Base-by-base conservation (phyloP, 148 eudicot species). In the Silene conica region DNA sequence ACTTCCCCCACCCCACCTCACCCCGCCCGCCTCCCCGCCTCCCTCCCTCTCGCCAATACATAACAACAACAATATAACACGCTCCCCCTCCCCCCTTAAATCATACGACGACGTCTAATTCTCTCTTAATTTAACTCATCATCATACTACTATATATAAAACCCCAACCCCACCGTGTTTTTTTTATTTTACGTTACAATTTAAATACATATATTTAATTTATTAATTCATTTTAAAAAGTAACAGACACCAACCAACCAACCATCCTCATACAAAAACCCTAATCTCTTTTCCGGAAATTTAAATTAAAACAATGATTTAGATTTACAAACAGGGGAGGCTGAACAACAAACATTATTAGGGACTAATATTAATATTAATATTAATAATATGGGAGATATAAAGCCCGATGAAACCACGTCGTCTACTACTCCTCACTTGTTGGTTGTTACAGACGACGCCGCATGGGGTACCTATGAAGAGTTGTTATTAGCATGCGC, bases 401-500 rank as follows among this genome's bases (percentile, higher is more conserved):
- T 50, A 1, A 50, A 54, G 28, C 43, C 18, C 13, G 61, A 57
- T 2, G 73, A 79, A 60, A 68, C 68, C 58, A 34, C 73, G 74
- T 76, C 72, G 77, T 74, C 77, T 19, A 74, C 67, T 15, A 38
- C 43, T 38, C 56, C 31, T 26, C 48, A 67, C 10, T 23, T 61
- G 10, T 0, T 61, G 46, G 45, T 15, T 18, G 48, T 41, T 34
- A 16, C 46, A 15, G 23, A 6, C 12, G 83, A 74, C 9, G 46
- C 50, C 58, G 25, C 72, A 18, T 83, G 86, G 86, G 83, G 86
- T 9, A 80, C 81, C 41, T 80, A 77, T 28, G 86, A 80, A 45
- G 83, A 83, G 77, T 75, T 83, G 2, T 23, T 83, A 50, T 59
- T 83, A 43, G 86, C 72, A 48, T 83, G 77, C 62, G 83, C 86